Conservation (phyloP, 192 early-diverging fungal species). For the Coemansia sp. region DNA sequence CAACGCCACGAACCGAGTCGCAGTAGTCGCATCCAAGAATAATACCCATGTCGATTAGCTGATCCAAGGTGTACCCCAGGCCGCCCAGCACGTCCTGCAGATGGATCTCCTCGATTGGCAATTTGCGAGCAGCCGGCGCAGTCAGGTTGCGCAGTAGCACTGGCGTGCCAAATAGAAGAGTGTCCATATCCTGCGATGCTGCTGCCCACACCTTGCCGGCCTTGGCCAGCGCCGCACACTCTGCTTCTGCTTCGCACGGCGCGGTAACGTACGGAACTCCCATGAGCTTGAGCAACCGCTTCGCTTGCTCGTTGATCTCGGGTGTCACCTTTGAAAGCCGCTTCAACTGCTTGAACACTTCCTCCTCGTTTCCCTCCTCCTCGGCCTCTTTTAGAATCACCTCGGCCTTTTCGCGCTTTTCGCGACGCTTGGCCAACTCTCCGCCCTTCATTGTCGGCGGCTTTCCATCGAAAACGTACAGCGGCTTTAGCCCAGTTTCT, state of each 20-base stretch:
- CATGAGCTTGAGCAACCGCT: conserved; percentile 83
- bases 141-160: conserved; percentile 91
- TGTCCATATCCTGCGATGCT: conserved; percentile 99
- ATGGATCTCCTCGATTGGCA: conserved; percentile 88
- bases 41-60: conserved; percentile 98
- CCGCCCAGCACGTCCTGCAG: conserved; percentile 81
- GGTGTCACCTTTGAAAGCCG: conserved; percentile 89
- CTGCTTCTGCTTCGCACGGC: conserved; percentile 97
- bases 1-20: conserved; percentile 92
- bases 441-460: conserved; percentile 90
- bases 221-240: conserved; percentile 91
- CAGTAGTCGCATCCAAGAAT: conserved; percentile 98
- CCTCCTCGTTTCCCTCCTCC: conserved; percentile 74
- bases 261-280: conserved; percentile 93
- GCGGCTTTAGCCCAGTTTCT: conserved; percentile 93
- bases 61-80: conserved; percentile 66
- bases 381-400: conserved; percentile 69
- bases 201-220: conserved; percentile 92
- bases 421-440: conserved; percentile 78
- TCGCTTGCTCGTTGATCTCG: conserved; percentile 93
- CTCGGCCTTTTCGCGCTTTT: conserved; percentile 70
- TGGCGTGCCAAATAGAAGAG: conserved; percentile 89
- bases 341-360: conserved; percentile 82
- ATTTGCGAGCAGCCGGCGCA: conserved; percentile 83
- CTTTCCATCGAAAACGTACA: conserved; percentile 99